Percentiles rank a stretch among this genome's conserved stretches.
Evolutionary conservation across 73 alveolate genomes (phyloP).

Genomic region (Paramecium caudatum): DNA sequence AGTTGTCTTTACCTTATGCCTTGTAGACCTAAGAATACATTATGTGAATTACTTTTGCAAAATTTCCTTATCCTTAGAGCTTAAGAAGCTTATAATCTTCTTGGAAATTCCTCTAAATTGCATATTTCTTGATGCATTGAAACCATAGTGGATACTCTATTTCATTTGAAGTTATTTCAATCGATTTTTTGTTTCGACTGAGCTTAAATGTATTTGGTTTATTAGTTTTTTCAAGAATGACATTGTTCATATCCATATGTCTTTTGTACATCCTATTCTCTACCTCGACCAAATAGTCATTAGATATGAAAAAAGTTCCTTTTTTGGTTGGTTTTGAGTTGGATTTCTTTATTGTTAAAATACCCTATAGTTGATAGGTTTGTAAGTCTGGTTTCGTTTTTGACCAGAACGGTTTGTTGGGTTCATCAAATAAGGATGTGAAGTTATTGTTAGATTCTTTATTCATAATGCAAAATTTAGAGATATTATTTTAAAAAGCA

Average conservation of each 20-base stretch:
- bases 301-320: slow-evolving; percentile 37
- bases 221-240: slow-evolving; percentile 35
- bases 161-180: slow-evolving; percentile 38
- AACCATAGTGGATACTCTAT: slow-evolving; percentile 60
- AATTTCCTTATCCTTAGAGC: slow-evolving; percentile 74
- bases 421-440: slow-evolving; percentile 53
- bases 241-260: slow-evolving; percentile 29
- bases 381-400: slow-evolving; percentile 33
- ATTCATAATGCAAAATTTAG: too few relatives aligned
- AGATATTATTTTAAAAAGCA: too few relatives aligned
- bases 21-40: slow-evolving; percentile 42
- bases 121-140: slow-evolving; percentile 57
- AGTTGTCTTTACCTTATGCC: slow-evolving; percentile 26
- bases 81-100: slow-evolving; percentile 72
- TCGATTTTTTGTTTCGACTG: slow-evolving; percentile 48
- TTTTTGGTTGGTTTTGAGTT: slow-evolving; percentile 15
- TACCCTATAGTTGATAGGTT: background rate
- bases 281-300: slow-evolving; percentile 12
- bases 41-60: slow-evolving; percentile 66
- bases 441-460: slow-evolving; percentile 17
- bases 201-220: background rate
- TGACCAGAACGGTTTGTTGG: slow-evolving; percentile 50
- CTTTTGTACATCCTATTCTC: slow-evolving; percentile 41
- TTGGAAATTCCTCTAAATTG: slow-evolving; percentile 58
- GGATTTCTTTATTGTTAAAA: slow-evolving; percentile 6